These are phyloP conservation scores for Cryptococcus sp. DNA, from an alignment of 1,284 basidiomycete species.

Conservation along the genomic window DNA sequence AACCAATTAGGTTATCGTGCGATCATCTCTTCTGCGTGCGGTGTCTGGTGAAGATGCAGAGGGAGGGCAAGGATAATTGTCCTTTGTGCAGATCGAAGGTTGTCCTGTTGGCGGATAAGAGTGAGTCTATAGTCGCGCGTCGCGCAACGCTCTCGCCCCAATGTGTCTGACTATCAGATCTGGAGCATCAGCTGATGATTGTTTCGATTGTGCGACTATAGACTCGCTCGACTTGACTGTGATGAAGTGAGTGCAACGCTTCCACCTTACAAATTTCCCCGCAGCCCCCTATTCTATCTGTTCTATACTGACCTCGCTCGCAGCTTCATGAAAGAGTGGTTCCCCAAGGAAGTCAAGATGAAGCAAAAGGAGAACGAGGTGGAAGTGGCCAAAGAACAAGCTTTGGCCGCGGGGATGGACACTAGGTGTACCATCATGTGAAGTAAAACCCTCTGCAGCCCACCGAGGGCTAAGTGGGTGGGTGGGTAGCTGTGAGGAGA, in stretches of 20 bases:
- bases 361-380: conserved; percentile 77
- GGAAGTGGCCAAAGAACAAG: conserved; percentile 72
- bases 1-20: conserved; percentile 80
- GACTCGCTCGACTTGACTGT: conserved; percentile 44
- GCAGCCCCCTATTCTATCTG: neutral
- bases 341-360: conserved; percentile 77
- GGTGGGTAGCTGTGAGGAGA: no score
- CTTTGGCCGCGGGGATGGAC: conserved; percentile 65
- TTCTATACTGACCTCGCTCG: conserved; percentile 2
- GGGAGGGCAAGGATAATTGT: conserved; percentile 73
- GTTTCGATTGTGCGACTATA: conserved; percentile 6
- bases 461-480: no score
- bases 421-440: conserved; percentile 38
- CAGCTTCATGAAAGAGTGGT: conserved; percentile 86
- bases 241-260: conserved; percentile 42
- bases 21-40: conserved; percentile 89
- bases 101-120: conserved; percentile 71
- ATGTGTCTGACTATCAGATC: conserved; percentile 5
- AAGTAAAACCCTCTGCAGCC: no score
- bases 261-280: no score
- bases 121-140: conserved; percentile 56
- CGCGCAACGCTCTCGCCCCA: no score
- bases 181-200: neutral
- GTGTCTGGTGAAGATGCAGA: conserved; percentile 94
- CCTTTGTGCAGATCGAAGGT: conserved; percentile 81